Conservation (phyloP, 2,329 filamentous ascomycete genomes). For the Dactylellina sp. region DNA sequence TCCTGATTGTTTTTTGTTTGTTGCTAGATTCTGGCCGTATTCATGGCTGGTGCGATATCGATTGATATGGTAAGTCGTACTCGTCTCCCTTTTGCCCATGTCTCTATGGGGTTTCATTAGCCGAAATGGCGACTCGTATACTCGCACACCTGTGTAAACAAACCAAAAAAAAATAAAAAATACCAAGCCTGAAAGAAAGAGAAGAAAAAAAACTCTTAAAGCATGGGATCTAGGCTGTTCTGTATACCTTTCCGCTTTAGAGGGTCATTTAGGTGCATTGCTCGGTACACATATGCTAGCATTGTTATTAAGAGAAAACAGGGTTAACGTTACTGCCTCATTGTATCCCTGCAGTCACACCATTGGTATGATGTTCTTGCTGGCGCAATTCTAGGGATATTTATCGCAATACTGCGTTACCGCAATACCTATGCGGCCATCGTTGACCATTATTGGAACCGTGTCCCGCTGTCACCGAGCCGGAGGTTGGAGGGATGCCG, state of each 20-base stretch:
- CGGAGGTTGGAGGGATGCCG: constrained; percentile 9
- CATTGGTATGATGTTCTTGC: constrained; percentile 33
- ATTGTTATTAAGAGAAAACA: constrained; percentile 1
- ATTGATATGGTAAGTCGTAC: constrained; percentile 47
- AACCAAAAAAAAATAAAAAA: neutral
- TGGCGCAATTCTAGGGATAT: constrained; percentile 35
- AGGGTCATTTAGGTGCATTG: neutral
- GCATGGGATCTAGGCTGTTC: constrained; percentile 10
- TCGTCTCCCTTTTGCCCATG: constrained; percentile 39
- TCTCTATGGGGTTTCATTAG: constrained; percentile 40
- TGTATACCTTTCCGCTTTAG: neutral
- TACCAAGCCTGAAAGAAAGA: constrained; percentile 2
- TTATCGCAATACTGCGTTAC: constrained; percentile 38
- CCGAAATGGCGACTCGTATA: constrained; percentile 43
- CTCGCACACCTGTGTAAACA: neutral
- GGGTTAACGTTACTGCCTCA: constrained; percentile 4
- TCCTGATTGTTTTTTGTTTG: constrained; percentile 34
- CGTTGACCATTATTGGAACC: constrained; percentile 27
- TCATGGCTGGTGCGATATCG: constrained; percentile 33
- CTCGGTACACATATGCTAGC: neutral
- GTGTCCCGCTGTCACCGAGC: constrained; percentile 35
- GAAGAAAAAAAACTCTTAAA: too few species aligned
- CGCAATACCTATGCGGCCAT: constrained; percentile 30
- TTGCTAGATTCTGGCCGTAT: constrained; percentile 15
- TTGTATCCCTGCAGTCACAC: constrained; percentile 40